These are phyloP conservation scores for Flammula alnicola DNA, from an alignment of 1,284 basidiomycete species.

Conservation along the genomic window DNA sequence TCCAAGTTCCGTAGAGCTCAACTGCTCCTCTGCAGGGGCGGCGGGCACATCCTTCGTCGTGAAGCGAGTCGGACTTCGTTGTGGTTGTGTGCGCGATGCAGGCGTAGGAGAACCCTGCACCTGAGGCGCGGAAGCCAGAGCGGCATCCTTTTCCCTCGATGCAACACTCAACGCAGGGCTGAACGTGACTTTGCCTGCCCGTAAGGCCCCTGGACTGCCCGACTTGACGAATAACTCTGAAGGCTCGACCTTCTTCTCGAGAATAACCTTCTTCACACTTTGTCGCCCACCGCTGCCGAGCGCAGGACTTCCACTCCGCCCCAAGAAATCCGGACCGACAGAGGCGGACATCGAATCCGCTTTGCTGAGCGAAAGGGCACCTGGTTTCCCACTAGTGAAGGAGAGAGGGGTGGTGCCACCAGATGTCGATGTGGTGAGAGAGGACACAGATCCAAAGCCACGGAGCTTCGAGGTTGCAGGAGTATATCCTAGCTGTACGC, in stretches of 20 bases:
- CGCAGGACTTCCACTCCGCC: constrained; percentile 70
- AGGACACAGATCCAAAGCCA: constrained; percentile 62
- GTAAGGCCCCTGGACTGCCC: constrained; percentile 45
- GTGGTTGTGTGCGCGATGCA: constrained; percentile 39
- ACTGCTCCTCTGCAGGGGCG: constrained; percentile 32
- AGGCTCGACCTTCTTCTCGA: constrained; percentile 81
- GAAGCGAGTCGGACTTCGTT: constrained; percentile 50
- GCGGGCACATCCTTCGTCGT: constrained; percentile 34
- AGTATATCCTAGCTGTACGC: constrained; percentile 62
- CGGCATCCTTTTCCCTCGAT: constrained; percentile 69
- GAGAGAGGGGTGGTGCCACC: constrained; percentile 45
- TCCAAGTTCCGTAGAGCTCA: constrained; percentile 52
- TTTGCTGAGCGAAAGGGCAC: constrained; percentile 55
- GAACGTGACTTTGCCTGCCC: constrained; percentile 64
- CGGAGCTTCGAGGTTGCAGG: constrained; percentile 71
- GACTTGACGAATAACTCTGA: constrained; percentile 70
- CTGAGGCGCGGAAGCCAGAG: constrained; percentile 33
- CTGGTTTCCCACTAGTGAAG: constrained; percentile 56
- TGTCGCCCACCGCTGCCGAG: constrained; percentile 72
- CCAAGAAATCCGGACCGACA: constrained; percentile 58
- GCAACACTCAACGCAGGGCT: constrained; percentile 75
- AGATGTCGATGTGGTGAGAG: constrained; percentile 29
- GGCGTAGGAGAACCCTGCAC: constrained; percentile 46
- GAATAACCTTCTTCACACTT: constrained; percentile 94
- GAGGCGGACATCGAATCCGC: constrained; percentile 44